Conservation (phyloP, 1,284 basidiomycete species). For the Naganishia sp. region DNA sequence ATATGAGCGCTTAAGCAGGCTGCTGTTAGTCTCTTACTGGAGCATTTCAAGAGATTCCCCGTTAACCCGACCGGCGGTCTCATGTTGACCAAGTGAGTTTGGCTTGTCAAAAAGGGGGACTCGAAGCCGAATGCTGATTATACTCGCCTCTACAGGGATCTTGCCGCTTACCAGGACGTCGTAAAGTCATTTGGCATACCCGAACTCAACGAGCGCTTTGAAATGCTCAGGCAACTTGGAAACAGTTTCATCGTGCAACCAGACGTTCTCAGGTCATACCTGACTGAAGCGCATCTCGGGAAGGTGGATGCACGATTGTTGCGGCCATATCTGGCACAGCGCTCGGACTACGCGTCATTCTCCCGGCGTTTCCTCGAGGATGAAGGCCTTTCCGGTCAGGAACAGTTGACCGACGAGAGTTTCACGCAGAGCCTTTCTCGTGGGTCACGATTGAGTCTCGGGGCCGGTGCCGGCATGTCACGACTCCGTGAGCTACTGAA, state of each 20-base stretch:
- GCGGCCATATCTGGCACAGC: slow-evolving; percentile 85
- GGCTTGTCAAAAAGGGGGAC: background rate
- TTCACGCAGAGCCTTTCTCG: slow-evolving; percentile 30
- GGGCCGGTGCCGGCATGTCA: slow-evolving; percentile 50
- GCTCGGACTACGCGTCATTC: slow-evolving; percentile 69
- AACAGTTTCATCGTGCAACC: slow-evolving; percentile 95
- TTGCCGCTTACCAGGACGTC: slow-evolving; percentile 94
- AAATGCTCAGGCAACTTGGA: slow-evolving; percentile 96
- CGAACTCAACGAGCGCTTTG: slow-evolving; percentile 88
- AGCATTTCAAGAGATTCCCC: slow-evolving; percentile 93
- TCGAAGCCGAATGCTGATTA: background rate
- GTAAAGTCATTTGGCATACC: slow-evolving; percentile 78
- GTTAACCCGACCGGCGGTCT: slow-evolving; percentile 95
- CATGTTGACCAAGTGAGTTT: slow-evolving; percentile 89
- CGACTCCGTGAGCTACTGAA: slow-evolving; percentile 50
- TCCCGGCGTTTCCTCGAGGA: slow-evolving; percentile 47
- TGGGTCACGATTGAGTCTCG: slow-evolving; percentile 42
- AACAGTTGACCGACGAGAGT: slow-evolving; percentile 24
- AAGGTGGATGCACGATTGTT: slow-evolving; percentile 84
- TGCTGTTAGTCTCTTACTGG: slow-evolving; percentile 72
- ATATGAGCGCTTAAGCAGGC: slow-evolving; percentile 21
- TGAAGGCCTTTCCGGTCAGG: slow-evolving; percentile 37
- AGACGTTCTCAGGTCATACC: slow-evolving; percentile 87
- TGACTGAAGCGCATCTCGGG: slow-evolving; percentile 86
- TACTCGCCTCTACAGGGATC: slow-evolving; percentile 64